Conservation (phyloP, 257 asterid genomes). For the Nicotiana obtusifolia region DNA sequence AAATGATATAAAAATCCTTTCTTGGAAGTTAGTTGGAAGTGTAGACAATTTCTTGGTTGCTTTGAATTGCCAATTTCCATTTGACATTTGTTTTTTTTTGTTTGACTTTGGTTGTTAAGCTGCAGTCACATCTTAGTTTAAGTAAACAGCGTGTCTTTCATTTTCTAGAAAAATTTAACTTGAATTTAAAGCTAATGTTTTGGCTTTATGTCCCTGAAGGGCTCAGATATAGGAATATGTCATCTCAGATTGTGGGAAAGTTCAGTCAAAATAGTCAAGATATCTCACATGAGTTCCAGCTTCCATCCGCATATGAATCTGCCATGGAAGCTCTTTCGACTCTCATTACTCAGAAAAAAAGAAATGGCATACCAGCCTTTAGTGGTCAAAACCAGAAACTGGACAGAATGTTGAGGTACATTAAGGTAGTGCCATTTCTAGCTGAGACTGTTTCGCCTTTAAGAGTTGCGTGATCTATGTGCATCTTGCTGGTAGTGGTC, state of each 20-base stretch:
- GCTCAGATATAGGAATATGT: neutral
- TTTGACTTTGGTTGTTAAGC: neutral
- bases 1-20: neutral
- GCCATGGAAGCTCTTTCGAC: conserved; percentile 93
- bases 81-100: neutral
- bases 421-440: conserved; percentile 42
- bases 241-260: conserved; percentile 25
- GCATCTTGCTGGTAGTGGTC: neutral
- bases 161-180: neutral
- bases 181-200: neutral
- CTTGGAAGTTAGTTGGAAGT: neutral
- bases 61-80: neutral
- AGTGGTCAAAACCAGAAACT: conserved; percentile 39
- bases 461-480: neutral
- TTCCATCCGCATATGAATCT: conserved; percentile 51
- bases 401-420: conserved; percentile 64
- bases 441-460: neutral
- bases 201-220: neutral
- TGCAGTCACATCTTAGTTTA: neutral
- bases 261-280: conserved; percentile 31
- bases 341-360: conserved; percentile 57
- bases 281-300: conserved; percentile 22
- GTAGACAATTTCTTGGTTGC: neutral
- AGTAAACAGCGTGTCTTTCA: neutral
- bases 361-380: conserved; percentile 37